phyloP scores from a whole-genome alignment of 2,329 filamentous ascomycete species.

The Stagonosporopsis chrysanthemi region DNA sequence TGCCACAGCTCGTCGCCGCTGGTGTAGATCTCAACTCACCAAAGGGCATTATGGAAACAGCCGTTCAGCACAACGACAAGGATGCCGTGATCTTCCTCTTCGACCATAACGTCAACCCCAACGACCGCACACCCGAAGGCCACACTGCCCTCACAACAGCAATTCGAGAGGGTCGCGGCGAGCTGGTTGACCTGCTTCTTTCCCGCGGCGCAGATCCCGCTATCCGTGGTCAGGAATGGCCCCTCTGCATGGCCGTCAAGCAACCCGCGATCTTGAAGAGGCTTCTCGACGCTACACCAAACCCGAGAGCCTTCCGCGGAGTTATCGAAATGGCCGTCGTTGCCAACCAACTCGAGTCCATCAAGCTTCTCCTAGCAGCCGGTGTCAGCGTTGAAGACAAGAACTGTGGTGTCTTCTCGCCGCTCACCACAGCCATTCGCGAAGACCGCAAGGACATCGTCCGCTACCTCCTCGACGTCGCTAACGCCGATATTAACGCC shows the following conservation, averaged over 20 bases:
- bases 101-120: slow-evolving; percentile 66
- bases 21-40: slow-evolving; percentile 67
- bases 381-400: slow-evolving; percentile 75
- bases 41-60: slow-evolving; percentile 71
- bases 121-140: slow-evolving; percentile 65
- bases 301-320: slow-evolving; percentile 69
- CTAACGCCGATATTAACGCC: slow-evolving; percentile 69
- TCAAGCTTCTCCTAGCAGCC: slow-evolving; percentile 69
- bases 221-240: slow-evolving; percentile 73
- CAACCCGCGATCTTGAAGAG: slow-evolving; percentile 67
- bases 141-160: slow-evolving; percentile 71
- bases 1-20: slow-evolving; percentile 64
- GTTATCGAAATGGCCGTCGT: slow-evolving; percentile 73
- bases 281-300: slow-evolving; percentile 63
- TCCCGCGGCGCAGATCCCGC: slow-evolving; percentile 67
- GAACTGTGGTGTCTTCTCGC: slow-evolving; percentile 75
- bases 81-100: slow-evolving; percentile 68
- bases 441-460: slow-evolving; percentile 69
- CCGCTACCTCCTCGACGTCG: slow-evolving; percentile 66
- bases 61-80: slow-evolving; percentile 67
- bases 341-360: slow-evolving; percentile 70
- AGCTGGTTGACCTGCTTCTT: slow-evolving; percentile 67
- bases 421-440: slow-evolving; percentile 71
- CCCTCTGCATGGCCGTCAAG: slow-evolving; percentile 71
- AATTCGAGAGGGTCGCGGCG: slow-evolving; percentile 66